Evolutionary conservation across 2,329 filamentous ascomycete genomes (phyloP).

Genomic region (Rhytidhysteron rufulum): DNA sequence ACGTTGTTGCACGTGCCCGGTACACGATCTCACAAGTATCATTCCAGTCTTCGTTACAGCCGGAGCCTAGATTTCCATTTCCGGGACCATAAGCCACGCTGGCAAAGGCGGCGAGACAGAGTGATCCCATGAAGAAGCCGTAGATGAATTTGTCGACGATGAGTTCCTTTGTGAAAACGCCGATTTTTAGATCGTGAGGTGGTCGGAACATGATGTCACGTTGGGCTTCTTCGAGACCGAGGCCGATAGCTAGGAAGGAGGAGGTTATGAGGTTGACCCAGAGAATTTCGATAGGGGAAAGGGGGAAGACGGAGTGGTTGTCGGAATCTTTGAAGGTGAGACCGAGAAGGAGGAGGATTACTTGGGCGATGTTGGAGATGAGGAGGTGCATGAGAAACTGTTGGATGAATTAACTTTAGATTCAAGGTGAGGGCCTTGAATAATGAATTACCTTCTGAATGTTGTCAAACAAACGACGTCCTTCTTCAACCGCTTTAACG

Average conservation of each 20-base stretch:
- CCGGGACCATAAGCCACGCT: constrained; percentile 43
- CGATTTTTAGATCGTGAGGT: constrained; percentile 40
- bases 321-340: constrained; percentile 44
- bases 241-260: constrained; percentile 45
- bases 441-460: constrained; percentile 34
- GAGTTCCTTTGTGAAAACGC: constrained; percentile 45
- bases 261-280: constrained; percentile 48
- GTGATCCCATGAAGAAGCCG: constrained; percentile 42
- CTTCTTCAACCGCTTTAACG: constrained; percentile 39
- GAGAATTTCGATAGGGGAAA: constrained; percentile 46
- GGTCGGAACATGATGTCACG: constrained; percentile 45
- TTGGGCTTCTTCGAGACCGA: constrained; percentile 45
- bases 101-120: constrained; percentile 44
- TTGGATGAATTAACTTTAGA: not conserved
- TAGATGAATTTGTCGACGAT: constrained; percentile 49
- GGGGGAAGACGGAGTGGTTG: constrained; percentile 42
- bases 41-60: constrained; percentile 45
- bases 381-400: constrained; percentile 46
- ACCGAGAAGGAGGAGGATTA: constrained; percentile 45
- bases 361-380: constrained; percentile 47
- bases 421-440: not conserved
- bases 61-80: constrained; percentile 39
- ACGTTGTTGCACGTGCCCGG: constrained; percentile 44
- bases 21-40: constrained; percentile 40
- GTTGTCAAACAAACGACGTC: constrained; percentile 39